These are phyloP conservation scores for Agaricus sinodeliciosus DNA, from an alignment of 768 basidiomycete species.

Conservation along the genomic window DNA sequence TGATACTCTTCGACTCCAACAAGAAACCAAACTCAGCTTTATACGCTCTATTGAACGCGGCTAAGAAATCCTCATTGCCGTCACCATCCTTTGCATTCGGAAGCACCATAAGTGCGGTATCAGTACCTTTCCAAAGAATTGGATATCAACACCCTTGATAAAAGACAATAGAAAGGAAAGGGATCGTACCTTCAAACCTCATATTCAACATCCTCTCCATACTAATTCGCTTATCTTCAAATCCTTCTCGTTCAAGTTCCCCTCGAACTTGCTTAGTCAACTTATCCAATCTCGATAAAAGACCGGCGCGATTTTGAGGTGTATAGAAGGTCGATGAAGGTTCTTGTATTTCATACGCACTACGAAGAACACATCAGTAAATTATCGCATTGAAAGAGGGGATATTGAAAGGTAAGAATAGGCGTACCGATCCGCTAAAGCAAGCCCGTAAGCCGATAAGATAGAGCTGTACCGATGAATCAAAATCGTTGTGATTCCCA, in stretches of 20 bases:
- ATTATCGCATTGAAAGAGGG: neutral
- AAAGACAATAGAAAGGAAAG: neutral
- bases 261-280: slow-evolving; percentile 53
- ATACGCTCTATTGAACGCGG: slow-evolving; percentile 75
- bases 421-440: slow-evolving; percentile 66
- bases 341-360: slow-evolving; percentile 84
- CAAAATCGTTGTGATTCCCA: slow-evolving; percentile 84
- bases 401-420: neutral
- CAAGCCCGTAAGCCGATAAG: slow-evolving; percentile 90
- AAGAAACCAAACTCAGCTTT: slow-evolving; percentile 89
- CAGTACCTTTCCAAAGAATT: slow-evolving; percentile 48
- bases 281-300: slow-evolving; percentile 64
- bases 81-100: slow-evolving; percentile 40
- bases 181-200: slow-evolving; percentile 57
- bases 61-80: slow-evolving; percentile 66
- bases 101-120: slow-evolving; percentile 87
- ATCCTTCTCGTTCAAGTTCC: slow-evolving; percentile 78
- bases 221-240: slow-evolving; percentile 62
- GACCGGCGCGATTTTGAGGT: slow-evolving; percentile 41
- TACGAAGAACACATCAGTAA: slow-evolving; percentile 19
- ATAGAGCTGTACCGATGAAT: slow-evolving; percentile 92
- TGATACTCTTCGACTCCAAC: slow-evolving; percentile 73
- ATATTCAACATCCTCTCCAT: slow-evolving; percentile 85
- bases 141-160: neutral
- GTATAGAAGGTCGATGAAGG: slow-evolving; percentile 80